phyloP scores from a whole-genome alignment of 148 eudicot genomes.

The Fagopyrum tataricum region DNA sequence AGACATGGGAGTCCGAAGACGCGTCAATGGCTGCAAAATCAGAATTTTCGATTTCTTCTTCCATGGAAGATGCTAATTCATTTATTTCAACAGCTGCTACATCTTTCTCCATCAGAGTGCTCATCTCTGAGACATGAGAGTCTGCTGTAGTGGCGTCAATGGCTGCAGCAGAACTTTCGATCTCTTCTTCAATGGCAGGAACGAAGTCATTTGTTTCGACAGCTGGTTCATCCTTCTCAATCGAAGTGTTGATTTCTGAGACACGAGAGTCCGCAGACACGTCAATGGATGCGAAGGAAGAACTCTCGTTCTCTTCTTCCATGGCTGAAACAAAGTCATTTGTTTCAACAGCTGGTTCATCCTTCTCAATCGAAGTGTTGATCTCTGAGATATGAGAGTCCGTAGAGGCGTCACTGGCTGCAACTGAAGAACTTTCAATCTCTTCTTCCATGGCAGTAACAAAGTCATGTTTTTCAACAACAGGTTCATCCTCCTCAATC shows the following conservation, averaged over 20 bases:
- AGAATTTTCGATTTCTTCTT: background rate
- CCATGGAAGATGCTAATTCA: background rate
- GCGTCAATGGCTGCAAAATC: background rate
- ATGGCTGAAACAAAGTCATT: background rate
- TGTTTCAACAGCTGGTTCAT: background rate
- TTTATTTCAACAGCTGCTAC: background rate
- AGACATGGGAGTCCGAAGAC: background rate
- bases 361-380: background rate
- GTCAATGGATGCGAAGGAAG: background rate
- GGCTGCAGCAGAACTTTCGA: background rate
- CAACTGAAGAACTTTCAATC: slow-evolving; percentile 1
- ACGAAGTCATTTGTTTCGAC: background rate
- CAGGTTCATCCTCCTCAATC: slow-evolving; percentile 14
- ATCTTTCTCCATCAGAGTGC: background rate
- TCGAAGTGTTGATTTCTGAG: background rate
- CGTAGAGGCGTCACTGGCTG: background rate
- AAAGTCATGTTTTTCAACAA: slow-evolving; percentile 19
- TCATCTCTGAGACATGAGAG: background rate
- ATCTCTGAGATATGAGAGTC: background rate
- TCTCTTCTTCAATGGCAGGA: background rate
- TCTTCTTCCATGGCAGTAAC: background rate
- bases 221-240: slow-evolving; percentile 5
- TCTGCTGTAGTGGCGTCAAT: background rate
- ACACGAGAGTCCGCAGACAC: background rate
- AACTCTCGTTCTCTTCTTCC: background rate